These are phyloP conservation scores for Salix udensis DNA, from an alignment of 345 rosid species.

Conservation along the genomic window DNA sequence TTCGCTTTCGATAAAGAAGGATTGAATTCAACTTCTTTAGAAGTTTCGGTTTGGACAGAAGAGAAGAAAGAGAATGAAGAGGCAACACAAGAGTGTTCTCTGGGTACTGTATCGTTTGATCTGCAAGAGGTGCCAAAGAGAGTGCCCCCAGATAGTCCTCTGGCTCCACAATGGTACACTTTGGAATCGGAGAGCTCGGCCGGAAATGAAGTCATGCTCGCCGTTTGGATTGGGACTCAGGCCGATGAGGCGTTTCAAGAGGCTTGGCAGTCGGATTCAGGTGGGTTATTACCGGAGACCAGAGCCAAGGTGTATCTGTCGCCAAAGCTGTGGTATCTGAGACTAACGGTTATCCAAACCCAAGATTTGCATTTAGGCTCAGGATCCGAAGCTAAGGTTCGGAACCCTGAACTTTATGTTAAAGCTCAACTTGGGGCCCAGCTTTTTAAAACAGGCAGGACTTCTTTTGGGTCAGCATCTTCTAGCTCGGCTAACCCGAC, in stretches of 20 bases:
- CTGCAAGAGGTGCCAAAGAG: constrained; percentile 81
- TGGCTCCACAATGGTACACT: constrained; percentile 93
- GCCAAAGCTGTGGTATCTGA: constrained; percentile 92
- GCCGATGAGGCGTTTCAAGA: constrained; percentile 93
- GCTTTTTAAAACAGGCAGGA: constrained; percentile 73
- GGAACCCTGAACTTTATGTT: constrained; percentile 62
- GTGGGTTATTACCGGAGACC: constrained; percentile 86
- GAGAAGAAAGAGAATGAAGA: constrained; percentile 52
- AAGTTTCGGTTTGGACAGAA: constrained; percentile 75
- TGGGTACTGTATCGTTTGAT: constrained; percentile 89
- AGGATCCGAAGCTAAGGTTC: constrained; percentile 60
- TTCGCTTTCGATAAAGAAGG: constrained; percentile 86
- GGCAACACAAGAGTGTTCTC: constrained; percentile 38
- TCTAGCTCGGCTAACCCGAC: constrained; percentile 61
- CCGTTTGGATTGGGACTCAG: constrained; percentile 89
- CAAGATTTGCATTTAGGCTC: constrained; percentile 78
- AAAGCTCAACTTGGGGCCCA: constrained; percentile 85
- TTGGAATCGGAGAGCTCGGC: constrained; percentile 61
- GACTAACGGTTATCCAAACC: constrained; percentile 94
- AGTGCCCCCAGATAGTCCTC: constrained; percentile 83
- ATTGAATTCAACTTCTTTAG: constrained; percentile 59
- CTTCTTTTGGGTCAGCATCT: constrained; percentile 45
- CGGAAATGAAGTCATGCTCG: constrained; percentile 91
- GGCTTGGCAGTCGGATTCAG: constrained; percentile 96
- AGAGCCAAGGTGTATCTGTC: constrained; percentile 86